Evolutionary conservation across 495 filamentous ascomycete genomes (phyloP).

Genomic region (Saxispiralis lemnorum): DNA sequence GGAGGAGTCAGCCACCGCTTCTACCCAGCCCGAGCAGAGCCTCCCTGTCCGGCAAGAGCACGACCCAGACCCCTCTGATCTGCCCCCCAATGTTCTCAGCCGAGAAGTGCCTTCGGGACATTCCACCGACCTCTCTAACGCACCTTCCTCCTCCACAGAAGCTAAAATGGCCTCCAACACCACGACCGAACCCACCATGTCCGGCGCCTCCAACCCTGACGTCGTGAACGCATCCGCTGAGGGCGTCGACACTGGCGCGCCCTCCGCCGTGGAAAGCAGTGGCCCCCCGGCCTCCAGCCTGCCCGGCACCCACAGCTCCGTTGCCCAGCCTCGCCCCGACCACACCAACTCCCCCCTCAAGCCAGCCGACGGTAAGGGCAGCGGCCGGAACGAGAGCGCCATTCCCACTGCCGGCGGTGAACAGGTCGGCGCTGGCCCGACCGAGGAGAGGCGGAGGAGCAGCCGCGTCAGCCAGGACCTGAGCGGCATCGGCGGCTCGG

Average conservation of each 20-base stretch:
- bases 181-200: neutral
- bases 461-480: neutral
- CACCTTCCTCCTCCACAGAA: neutral
- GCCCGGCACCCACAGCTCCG: slow-evolving; percentile 2
- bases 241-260: neutral
- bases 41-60: neutral
- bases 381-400: neutral
- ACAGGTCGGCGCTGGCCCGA: neutral
- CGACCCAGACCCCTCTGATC: neutral
- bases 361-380: neutral
- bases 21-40: neutral
- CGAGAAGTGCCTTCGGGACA: neutral
- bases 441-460: neutral
- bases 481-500: too few relatives aligned
- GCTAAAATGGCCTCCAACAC: neutral
- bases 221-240: neutral
- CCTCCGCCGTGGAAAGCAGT: neutral
- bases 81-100: neutral
- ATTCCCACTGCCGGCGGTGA: slow-evolving; percentile 4
- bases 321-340: neutral
- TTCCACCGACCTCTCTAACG: neutral
- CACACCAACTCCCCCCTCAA: neutral
- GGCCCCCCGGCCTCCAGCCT: neutral
- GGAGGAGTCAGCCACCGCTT: neutral
- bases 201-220: neutral